Conservation (phyloP, 345 rosid species). For the Corchorus capsularis region DNA sequence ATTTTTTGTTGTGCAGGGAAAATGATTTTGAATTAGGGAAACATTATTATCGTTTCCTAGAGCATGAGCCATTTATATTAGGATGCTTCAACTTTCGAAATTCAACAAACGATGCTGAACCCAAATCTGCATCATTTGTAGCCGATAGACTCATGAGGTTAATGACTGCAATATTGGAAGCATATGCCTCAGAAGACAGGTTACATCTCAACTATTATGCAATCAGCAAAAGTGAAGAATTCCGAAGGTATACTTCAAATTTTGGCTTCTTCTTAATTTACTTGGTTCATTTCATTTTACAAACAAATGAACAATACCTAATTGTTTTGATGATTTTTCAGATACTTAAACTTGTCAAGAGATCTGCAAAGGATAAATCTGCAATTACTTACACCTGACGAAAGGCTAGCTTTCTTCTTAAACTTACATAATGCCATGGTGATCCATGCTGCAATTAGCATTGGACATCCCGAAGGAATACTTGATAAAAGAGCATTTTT, state of each 20-base stretch:
- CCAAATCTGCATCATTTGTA: slow-evolving; percentile 28
- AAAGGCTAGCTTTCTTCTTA: slow-evolving; percentile 76
- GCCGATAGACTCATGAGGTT: slow-evolving; percentile 27
- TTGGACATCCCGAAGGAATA: slow-evolving; percentile 64
- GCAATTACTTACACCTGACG: slow-evolving; percentile 45
- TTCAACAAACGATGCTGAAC: slow-evolving; percentile 16
- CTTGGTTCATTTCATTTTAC: background rate
- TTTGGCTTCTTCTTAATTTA: background rate
- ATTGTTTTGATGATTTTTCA: slow-evolving; percentile 21
- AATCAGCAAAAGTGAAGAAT: slow-evolving; percentile 23
- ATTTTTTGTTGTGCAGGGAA: slow-evolving; percentile 39
- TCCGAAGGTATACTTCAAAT: slow-evolving; percentile 19
- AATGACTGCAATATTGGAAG: slow-evolving; percentile 20
- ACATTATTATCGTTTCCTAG: slow-evolving; percentile 78
- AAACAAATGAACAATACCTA: background rate
- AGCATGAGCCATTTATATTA: slow-evolving; percentile 54
- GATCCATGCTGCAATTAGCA: slow-evolving; percentile 78
- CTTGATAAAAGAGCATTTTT: slow-evolving; percentile 67
- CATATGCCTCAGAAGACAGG: slow-evolving; percentile 18
- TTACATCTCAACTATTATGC: background rate
- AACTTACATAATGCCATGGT: slow-evolving; percentile 93
- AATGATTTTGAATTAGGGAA: slow-evolving; percentile 87
- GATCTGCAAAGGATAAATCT: slow-evolving; percentile 82
- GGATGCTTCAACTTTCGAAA: slow-evolving; percentile 22
- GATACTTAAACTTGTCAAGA: slow-evolving; percentile 65